Conservation (phyloP, 176 grass and related monocot species). For the Cocos nucifera region DNA sequence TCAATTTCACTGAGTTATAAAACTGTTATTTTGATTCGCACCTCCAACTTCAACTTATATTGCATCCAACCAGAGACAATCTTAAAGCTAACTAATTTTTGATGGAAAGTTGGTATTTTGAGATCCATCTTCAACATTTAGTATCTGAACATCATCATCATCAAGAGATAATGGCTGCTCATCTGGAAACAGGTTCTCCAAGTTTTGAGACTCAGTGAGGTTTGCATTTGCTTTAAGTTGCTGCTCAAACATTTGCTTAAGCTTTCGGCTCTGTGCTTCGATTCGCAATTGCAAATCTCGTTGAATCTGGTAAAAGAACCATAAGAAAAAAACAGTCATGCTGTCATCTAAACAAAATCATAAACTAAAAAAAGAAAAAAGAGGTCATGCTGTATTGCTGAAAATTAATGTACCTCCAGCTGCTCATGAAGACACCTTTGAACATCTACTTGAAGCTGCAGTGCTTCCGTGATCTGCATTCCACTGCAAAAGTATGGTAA, state of each 20-base stretch:
- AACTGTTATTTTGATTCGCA: too few relatives aligned
- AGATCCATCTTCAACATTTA: conserved; percentile 8
- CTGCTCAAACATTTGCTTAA: conserved; percentile 74
- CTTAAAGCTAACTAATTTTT: conserved; percentile 37
- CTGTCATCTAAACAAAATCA: background rate
- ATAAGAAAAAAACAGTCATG: background rate
- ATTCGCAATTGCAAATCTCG: conserved; percentile 68
- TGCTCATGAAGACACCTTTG: conserved; percentile 92
- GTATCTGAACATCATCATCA: conserved; percentile 31
- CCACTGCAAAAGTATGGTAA: conserved; percentile 35
- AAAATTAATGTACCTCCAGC: conserved; percentile 44
- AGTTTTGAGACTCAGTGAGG: conserved; percentile 14
- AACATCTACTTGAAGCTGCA: conserved; percentile 68
- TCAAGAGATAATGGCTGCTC: conserved; percentile 13
- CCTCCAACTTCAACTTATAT: too few relatives aligned
- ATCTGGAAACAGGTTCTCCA: background rate
- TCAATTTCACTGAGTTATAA: too few relatives aligned
- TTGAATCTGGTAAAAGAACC: conserved; percentile 36
- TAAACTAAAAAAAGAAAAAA: too few relatives aligned
- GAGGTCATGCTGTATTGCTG: too few relatives aligned
- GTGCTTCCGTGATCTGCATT: conserved; percentile 68
- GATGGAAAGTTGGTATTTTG: conserved; percentile 28
- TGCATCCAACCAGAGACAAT: too few relatives aligned
- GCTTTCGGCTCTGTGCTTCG: conserved; percentile 68
- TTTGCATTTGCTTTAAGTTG: conserved; percentile 52